Evolutionary conservation across 129 eudicot genomes (phyloP), one percentile per base, ranked within the genome.

Genomic region (Smallanthus sonchifolius): DNA sequence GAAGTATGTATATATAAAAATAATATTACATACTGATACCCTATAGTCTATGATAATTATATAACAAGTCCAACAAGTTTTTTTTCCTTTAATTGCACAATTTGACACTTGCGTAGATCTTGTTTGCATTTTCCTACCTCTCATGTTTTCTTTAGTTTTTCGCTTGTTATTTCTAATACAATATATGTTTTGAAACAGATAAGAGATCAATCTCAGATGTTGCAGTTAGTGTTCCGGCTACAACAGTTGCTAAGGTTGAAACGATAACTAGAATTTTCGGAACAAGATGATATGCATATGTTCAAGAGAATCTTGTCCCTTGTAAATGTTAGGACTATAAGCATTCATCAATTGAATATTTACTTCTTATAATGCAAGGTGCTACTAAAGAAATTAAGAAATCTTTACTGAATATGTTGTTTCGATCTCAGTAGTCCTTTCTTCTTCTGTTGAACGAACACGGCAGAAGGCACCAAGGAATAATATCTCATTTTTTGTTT

Each of bases 301-400:
- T 65, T 64, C 40, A 11, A 63, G 37, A 65, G 52, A 64, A 45
- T 48, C 28, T 61, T 35, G 47, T 47, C 75, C 42, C n/a, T 40
- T 57, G 39, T 72, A 72, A 45, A 57, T 72, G n/a, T n/a, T 15
- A 74, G 78, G 24, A 42, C 61, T 61, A 43, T 37, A 74, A 74
- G n/a, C 57, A 61, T 60, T 44, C 16, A 32, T 73, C 45, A 42
- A 59, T 5, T 61, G 49, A 32, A 45, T 47, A 74, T 60, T 6
- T 37, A 4, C 47, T 34, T 61, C 16, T 11, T 57, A 38, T 37
- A 28, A 69, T 32, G 63, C 45, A 69, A 49, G 32, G 15, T 69
- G 61, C 47, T 49, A 69, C 39, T n/a, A 11, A 6, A 24, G 37
- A n/a, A n/a, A n/a, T n/a, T n/a, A n/a, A n/a, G n/a, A n/a, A n/a